Evolutionary conservation across 1,139 yeast species (phyloP).

Genomic region (Yamadazyma atlantica): DNA sequence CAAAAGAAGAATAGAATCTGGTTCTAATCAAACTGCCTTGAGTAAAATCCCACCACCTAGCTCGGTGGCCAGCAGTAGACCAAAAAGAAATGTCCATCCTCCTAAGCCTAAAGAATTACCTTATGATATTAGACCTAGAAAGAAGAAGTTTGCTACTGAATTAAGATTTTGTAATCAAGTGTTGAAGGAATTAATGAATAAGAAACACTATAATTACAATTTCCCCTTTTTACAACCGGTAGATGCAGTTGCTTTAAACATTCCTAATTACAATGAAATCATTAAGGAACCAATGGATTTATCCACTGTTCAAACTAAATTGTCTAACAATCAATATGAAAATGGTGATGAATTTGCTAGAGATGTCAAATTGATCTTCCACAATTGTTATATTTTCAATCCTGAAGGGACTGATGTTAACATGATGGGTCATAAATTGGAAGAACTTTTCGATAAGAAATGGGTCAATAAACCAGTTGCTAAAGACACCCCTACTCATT

Average conservation of each 20-base stretch:
- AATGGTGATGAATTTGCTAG: slow-evolving; percentile 83
- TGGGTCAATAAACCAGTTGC: slow-evolving; percentile 91
- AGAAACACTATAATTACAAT: slow-evolving; percentile 80
- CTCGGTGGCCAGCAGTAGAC: slow-evolving; percentile 59
- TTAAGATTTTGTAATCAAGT: slow-evolving; percentile 82
- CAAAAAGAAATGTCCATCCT: slow-evolving; percentile 95
- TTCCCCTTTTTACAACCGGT: slow-evolving; percentile 94
- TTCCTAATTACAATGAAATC: slow-evolving; percentile 84
- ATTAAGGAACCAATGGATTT: slow-evolving; percentile 95
- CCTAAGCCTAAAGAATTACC: slow-evolving; percentile 94
- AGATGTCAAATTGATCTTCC: slow-evolving; percentile 80
- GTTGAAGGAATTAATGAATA: slow-evolving; percentile 75
- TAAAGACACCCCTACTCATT: slow-evolving; percentile 49
- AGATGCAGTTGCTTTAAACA: slow-evolving; percentile 89
- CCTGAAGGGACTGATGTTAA: slow-evolving; percentile 96
- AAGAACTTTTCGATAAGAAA: slow-evolving; percentile 78
- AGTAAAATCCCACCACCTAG: slow-evolving; percentile 21
- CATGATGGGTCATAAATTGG: slow-evolving; percentile 91
- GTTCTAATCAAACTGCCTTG: slow-evolving; percentile 2
- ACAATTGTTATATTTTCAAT: slow-evolving; percentile 87
- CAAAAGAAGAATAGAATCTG: slow-evolving; percentile 40
- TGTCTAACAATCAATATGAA: slow-evolving; percentile 84
- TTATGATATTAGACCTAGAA: slow-evolving; percentile 84
- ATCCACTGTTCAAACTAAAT: slow-evolving; percentile 77
- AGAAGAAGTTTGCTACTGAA: slow-evolving; percentile 89